Evolutionary conservation across 2,329 filamentous ascomycete species (phyloP), one percentile per base, ranked within the genome.

Genomic region (Colletotrichum camelliae): DNA sequence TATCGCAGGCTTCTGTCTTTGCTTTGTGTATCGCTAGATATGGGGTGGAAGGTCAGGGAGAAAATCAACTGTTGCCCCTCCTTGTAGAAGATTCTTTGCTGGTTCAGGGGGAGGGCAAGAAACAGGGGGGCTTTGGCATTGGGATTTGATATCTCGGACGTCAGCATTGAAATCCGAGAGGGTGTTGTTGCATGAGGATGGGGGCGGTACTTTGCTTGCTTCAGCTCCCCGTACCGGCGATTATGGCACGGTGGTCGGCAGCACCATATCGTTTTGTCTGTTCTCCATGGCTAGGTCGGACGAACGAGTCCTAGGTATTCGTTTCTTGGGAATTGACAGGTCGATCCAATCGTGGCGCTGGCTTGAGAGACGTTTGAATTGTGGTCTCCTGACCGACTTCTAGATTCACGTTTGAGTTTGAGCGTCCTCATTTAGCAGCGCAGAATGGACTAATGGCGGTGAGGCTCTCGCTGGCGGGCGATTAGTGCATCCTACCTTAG

Each of bases 361-460:
- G 33, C 64, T 55, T 31, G 70, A 31, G 27, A 21, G 37, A 35
- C 24, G 69, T 37, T 52, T 37, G 24, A 24, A 64, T 27, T 55
- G 35, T 52, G 73, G 69, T 73, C 69, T 68, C 21, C 62, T 75
- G 73, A 75, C 70, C 64, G 64, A 72, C 35, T 35, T 48, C 43
- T 65, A 29, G n/a, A 68, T 71, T 58, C 24, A 27, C 12, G 16
- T 35, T 33, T 35, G 65, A 60, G 69, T 58, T 72, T 33, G 58
- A 60, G 64, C 43, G n/a, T 24, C 57, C 21, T 52, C 31, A 27
- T 73, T 37, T 31, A 48, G 58, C 61, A 68, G 70, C 69, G 57
- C 64, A 64, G 57, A 62, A n/a, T 33, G 31, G 33, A 43, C 73
- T 75, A 75, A 68, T 52, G 73, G 73, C 73, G 73, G 73, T 75